Conservation (phyloP, 2,329 filamentous ascomycete species). For the Apiospora saccharicola region DNA sequence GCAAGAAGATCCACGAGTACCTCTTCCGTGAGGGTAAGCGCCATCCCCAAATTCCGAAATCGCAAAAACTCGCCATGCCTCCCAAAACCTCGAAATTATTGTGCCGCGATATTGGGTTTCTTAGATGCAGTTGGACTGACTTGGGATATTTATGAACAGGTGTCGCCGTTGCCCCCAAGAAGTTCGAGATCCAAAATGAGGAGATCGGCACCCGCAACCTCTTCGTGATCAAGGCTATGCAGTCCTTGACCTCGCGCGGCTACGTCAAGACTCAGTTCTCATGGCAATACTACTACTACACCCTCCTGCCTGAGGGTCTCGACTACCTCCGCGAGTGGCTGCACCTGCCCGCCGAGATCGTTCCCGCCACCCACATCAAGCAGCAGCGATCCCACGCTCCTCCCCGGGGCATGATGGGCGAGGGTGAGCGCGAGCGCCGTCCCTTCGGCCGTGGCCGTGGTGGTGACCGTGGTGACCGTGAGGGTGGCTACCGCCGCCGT, state of each 20-base stretch:
- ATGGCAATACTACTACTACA: constrained; percentile 99
- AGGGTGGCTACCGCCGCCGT: constrained; percentile 92
- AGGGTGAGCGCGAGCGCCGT: constrained; percentile 81
- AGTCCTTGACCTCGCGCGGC: constrained; percentile 97
- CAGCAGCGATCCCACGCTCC: constrained; percentile 98
- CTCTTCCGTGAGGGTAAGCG: constrained; percentile 80
- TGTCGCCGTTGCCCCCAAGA: constrained; percentile 97
- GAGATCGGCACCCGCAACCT: constrained; percentile 99
- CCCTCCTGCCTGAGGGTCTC: constrained; percentile 98
- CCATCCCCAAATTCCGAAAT: constrained; percentile 15
- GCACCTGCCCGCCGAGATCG: constrained; percentile 98
- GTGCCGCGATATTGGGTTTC: not conserved
- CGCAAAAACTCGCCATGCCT: constrained; percentile 11
- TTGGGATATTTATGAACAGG: constrained; percentile 37
- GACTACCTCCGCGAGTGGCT: constrained; percentile 99
- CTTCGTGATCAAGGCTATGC: constrained; percentile 97
- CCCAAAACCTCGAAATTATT: constrained; percentile 17
- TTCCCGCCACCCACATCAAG: constrained; percentile 99
- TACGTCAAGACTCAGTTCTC: constrained; percentile 99
- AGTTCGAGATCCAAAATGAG: constrained; percentile 98
- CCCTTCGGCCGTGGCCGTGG: constrained; percentile 82
- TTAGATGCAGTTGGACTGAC: constrained; percentile 21
- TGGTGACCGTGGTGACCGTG: constrained; percentile 77
- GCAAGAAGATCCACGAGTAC: constrained; percentile 99
- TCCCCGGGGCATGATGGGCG: constrained; percentile 96